Percentiles rank a stretch among this genome's conserved stretches.
phyloP scores from a whole-genome alignment of 2,329 filamentous ascomycete species.

The Colletotrichum sp. region DNA sequence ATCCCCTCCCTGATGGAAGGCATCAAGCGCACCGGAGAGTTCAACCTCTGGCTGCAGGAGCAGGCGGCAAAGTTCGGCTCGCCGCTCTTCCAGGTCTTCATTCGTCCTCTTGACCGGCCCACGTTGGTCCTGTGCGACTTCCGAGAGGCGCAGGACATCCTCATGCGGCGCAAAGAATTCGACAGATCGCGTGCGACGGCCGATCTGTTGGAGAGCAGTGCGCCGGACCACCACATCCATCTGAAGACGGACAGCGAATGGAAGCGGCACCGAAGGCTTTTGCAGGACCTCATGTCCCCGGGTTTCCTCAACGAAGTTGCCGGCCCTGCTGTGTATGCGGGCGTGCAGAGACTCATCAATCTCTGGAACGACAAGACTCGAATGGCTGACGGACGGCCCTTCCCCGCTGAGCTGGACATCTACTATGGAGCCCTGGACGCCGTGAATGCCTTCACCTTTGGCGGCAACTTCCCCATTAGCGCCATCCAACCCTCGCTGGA shows the following conservation, averaged over 20 bases:
- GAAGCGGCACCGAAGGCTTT: constrained; percentile 36
- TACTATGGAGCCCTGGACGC: constrained; percentile 34
- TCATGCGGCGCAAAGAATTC: constrained; percentile 49
- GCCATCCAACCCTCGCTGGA: background rate
- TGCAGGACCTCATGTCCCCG: constrained; percentile 42
- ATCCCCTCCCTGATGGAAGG: constrained; percentile 42
- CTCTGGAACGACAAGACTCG: constrained; percentile 37
- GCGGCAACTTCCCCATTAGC: constrained; percentile 12
- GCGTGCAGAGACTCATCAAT: constrained; percentile 31
- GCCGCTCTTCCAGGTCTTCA: constrained; percentile 53
- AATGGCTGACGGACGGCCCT: constrained; percentile 34
- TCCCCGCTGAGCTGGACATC: constrained; percentile 32
- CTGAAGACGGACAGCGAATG: constrained; percentile 33
- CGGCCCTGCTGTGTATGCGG: constrained; percentile 37
- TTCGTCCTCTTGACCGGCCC: constrained; percentile 46
- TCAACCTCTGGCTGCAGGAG: constrained; percentile 6
- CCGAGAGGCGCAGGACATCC: constrained; percentile 41
- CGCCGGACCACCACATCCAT: constrained; percentile 36
- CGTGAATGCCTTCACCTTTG: constrained; percentile 34
- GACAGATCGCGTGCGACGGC: constrained; percentile 34
- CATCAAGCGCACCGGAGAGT: constrained; percentile 28
- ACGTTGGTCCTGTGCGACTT: constrained; percentile 47
- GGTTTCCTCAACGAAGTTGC: constrained; percentile 35
- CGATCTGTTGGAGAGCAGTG: constrained; percentile 34
- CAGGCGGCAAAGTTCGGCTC: constrained; percentile 34